Percentiles rank a stretch among this genome's conserved stretches.
These are phyloP conservation scores for Auriscalpium vulgare DNA, from an alignment of 768 basidiomycete genomes.

Conservation along the genomic window DNA sequence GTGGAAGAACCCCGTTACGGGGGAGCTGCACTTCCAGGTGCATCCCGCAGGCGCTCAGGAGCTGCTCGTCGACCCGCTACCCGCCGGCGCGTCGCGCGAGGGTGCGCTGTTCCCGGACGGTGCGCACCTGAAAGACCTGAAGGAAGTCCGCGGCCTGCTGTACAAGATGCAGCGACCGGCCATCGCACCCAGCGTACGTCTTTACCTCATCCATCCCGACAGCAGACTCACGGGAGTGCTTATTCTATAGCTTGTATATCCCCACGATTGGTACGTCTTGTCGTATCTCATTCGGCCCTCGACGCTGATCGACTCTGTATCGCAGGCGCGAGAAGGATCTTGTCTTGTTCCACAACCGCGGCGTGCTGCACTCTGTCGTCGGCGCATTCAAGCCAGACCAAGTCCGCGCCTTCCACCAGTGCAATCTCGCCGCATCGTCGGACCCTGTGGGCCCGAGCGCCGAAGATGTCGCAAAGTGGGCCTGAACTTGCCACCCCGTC, in stretches of 20 bases:
- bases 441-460: slow-evolving; percentile 59
- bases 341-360: slow-evolving; percentile 82
- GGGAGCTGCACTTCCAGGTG: slow-evolving; percentile 79
- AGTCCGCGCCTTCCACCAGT: slow-evolving; percentile 75
- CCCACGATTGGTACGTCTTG: slow-evolving; percentile 67
- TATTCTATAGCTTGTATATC: slow-evolving; percentile 59
- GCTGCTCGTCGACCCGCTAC: slow-evolving; percentile 67
- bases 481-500: slow-evolving; percentile 21
- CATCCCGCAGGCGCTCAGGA: slow-evolving; percentile 73
- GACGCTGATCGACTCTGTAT: not conserved
- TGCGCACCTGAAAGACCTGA: slow-evolving; percentile 63
- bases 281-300: not conserved
- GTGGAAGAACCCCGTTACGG: slow-evolving; percentile 91
- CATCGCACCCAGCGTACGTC: slow-evolving; percentile 65
- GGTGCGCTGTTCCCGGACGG: slow-evolving; percentile 81
- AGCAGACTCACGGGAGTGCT: not conserved
- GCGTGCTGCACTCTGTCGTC: slow-evolving; percentile 72
- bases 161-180: slow-evolving; percentile 87
- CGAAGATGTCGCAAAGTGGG: slow-evolving; percentile 61
- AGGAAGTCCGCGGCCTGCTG: slow-evolving; percentile 61
- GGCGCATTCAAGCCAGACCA: slow-evolving; percentile 63
- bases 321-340: slow-evolving; percentile 55
- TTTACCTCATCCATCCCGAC: not conserved
- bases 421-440: slow-evolving; percentile 77
- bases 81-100: slow-evolving; percentile 45